phyloP scores from a whole-genome alignment of 306 rosid species.

The cucumber (Cucumis sativus) region Cucumber_9930_V3 NC_026656.2:1306501-1307000 shows the following conservation, averaged over 20 bases:
- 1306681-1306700: neutral
- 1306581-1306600: neutral
- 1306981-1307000: too few relatives aligned
- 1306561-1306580: slow-evolving; percentile 99
- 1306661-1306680: neutral
- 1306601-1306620: neutral
- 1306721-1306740: neutral
- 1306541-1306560: slow-evolving; percentile 84
- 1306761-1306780: neutral
- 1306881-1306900: neutral
- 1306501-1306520: slow-evolving; percentile 86
- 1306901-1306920: neutral
- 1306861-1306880: neutral
- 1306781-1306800: neutral
- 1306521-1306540: slow-evolving; percentile 83
- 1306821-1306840: neutral
- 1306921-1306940: neutral
- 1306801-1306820: neutral
- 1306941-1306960: neutral
- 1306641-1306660: neutral
- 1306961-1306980: neutral
- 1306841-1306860: neutral
- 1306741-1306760: neutral
- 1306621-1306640: neutral
- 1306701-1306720: neutral